A percentile compares a stretch with the other conserved stretches of the same genome.
Conservation (phyloP, 73 alveolate genomes). For the Stentor roeselii region DNA sequence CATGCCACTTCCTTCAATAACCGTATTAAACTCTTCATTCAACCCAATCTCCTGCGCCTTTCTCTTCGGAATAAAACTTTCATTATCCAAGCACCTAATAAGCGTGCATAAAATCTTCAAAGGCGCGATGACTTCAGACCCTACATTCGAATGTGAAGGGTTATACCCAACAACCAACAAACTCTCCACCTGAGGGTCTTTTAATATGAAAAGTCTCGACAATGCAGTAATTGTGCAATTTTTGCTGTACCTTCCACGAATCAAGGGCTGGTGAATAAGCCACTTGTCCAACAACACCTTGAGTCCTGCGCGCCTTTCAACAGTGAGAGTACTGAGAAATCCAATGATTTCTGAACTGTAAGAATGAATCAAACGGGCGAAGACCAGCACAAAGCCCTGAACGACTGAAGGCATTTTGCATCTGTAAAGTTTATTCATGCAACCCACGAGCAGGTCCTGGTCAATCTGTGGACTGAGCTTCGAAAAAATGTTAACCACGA, state of each 20-base stretch:
- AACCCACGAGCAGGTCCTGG: conserved; percentile 69
- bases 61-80: conserved; percentile 69
- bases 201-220: conserved; percentile 71
- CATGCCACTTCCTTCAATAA: conserved; percentile 24
- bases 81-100: conserved; percentile 93
- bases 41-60: conserved; percentile 34
- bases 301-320: conserved; percentile 85
- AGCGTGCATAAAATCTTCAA: conserved; percentile 85
- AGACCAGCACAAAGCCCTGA: conserved; percentile 85
- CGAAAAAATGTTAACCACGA: conserved; percentile 67
- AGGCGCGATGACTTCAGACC: conserved; percentile 96
- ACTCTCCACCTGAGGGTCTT: conserved; percentile 83
- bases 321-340: conserved; percentile 79
- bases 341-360: conserved; percentile 87
- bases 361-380: conserved; percentile 88
- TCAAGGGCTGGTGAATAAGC: conserved; percentile 91
- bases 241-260: conserved; percentile 94
- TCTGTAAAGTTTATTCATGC: conserved; percentile 85
- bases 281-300: conserved; percentile 96
- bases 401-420: conserved; percentile 96
- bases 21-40: conserved; percentile 34
- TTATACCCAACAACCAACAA: conserved; percentile 92
- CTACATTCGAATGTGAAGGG: conserved; percentile 89
- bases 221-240: conserved; percentile 92
- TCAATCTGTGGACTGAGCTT: conserved; percentile 77